These are phyloP conservation scores for Ophiostoma ips DNA, from an alignment of 2,329 filamentous ascomycete genomes.

Conservation along the genomic window DNA sequence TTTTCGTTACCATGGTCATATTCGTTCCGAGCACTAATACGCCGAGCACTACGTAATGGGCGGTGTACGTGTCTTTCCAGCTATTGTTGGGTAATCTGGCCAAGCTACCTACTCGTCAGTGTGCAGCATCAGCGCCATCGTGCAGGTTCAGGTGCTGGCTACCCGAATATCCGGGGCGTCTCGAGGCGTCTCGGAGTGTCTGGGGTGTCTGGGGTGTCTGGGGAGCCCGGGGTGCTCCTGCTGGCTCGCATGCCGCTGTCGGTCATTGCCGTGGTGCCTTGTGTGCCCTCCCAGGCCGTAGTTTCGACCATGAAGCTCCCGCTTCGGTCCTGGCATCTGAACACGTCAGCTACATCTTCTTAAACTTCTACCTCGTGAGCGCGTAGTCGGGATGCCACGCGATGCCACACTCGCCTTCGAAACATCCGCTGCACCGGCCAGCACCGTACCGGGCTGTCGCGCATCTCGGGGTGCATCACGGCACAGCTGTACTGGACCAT, in stretches of 20 bases:
- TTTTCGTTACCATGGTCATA: neutral
- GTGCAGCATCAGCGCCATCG: too few relatives aligned
- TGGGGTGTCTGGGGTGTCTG: too few relatives aligned
- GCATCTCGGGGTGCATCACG: conserved; percentile 32
- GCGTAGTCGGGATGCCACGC: neutral
- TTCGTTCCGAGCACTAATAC: neutral
- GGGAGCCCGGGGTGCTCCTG: neutral
- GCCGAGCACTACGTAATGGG: neutral
- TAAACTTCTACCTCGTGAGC: neutral
- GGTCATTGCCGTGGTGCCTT: neutral
- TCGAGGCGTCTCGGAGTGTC: too few relatives aligned
- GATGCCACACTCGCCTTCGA: conserved; percentile 34
- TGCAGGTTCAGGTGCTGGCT: too few relatives aligned
- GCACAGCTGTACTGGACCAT: conserved; percentile 49
- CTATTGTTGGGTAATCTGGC: too few relatives aligned
- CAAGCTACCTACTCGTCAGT: too few relatives aligned
- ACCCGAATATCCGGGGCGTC: too few relatives aligned
- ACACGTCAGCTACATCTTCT: neutral
- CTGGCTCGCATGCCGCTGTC: neutral
- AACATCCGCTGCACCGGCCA: conserved; percentile 46
- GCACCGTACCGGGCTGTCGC: conserved; percentile 37
- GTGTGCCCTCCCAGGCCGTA: conserved; percentile 42
- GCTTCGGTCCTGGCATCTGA: conserved; percentile 44
- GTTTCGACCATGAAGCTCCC: conserved; percentile 48
- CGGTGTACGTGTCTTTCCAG: neutral